A percentile compares a stretch with the other conserved stretches of the same genome.
Conservation (phyloP, 352 stramenopile genomes). For the Peronosclerospora sorghi region DNA sequence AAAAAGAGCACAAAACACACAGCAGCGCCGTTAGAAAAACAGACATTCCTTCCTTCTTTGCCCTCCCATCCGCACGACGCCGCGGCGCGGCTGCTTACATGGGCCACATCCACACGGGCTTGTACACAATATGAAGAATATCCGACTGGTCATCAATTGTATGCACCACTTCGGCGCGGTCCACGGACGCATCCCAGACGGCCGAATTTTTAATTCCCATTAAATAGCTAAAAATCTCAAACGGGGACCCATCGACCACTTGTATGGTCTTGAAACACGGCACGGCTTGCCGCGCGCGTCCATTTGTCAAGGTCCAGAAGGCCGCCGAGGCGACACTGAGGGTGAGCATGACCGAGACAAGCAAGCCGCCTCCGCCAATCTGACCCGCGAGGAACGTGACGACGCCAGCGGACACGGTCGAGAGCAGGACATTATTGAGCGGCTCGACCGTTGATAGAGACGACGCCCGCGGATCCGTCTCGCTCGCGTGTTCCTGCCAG, state of each 20-base stretch:
- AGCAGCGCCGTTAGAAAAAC: no score
- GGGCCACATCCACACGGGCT: conserved; percentile 69
- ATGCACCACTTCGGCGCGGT: conserved; percentile 51
- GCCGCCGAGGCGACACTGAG: conserved; percentile 30
- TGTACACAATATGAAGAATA: conserved; percentile 69
- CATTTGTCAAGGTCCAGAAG: conserved; percentile 45
- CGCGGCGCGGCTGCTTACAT: conserved; percentile 43
- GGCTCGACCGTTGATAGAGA: conserved; percentile 24
- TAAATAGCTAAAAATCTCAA: conserved; percentile 64
- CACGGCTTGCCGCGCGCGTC: conserved; percentile 27
- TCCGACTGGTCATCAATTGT: conserved; percentile 72
- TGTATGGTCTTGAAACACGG: conserved; percentile 61
- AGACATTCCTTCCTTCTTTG: no score
- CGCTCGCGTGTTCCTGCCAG: conserved; percentile 37
- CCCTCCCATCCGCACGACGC: not conserved
- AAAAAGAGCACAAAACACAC: not conserved
- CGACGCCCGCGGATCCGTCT: not conserved
- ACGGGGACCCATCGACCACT: conserved; percentile 49
- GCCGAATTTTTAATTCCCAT: conserved; percentile 63
- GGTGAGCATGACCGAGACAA: conserved; percentile 37
- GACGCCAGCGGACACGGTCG: conserved; percentile 34
- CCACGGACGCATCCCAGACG: conserved; percentile 58
- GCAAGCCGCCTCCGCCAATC: conserved; percentile 50
- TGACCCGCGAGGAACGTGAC: conserved; percentile 54
- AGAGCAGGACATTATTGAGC: conserved; percentile 49